A percentile compares a stretch with the other conserved stretches of the same genome.
Conservation (phyloP, 2,329 filamentous ascomycete species). For the Hymenoscyphus fraxineus region DNA sequence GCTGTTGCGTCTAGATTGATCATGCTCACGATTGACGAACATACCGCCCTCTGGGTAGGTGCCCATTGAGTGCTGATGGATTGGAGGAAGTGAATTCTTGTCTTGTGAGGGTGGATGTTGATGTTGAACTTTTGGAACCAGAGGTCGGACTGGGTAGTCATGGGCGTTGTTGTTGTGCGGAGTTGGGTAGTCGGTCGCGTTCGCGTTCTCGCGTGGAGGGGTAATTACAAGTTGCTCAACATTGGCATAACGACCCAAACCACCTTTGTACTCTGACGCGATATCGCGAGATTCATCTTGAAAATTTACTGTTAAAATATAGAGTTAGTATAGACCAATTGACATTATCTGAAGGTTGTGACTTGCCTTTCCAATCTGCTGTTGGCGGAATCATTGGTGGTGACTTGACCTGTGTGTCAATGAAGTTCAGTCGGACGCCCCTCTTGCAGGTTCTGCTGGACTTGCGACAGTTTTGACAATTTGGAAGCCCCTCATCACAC, state of each 20-base stretch:
- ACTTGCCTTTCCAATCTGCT: slow-evolving; percentile 59
- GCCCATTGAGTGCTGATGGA: slow-evolving; percentile 24
- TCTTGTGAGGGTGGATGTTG: slow-evolving; percentile 6
- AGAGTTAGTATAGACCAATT: slow-evolving; percentile 15
- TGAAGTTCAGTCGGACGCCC: slow-evolving; percentile 85
- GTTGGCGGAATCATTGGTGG: slow-evolving; percentile 61
- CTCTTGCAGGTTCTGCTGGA: slow-evolving; percentile 82
- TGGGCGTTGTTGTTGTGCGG: slow-evolving; percentile 29
- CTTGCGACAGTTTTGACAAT: slow-evolving; percentile 78
- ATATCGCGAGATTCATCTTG: slow-evolving; percentile 86
- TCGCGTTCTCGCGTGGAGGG: slow-evolving; percentile 28
- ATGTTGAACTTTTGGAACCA: slow-evolving; percentile 11
- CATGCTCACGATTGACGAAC: slow-evolving; percentile 26
- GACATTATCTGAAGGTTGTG: not conserved
- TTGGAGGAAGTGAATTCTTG: slow-evolving; percentile 32
- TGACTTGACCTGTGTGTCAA: slow-evolving; percentile 70
- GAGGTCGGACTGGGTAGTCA: slow-evolving; percentile 28
- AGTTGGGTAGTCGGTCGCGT: slow-evolving; percentile 27
- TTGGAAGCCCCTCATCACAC: slow-evolving; percentile 69
- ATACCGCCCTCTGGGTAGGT: slow-evolving; percentile 27
- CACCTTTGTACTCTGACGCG: slow-evolving; percentile 84
- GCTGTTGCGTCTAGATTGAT: slow-evolving; percentile 29
- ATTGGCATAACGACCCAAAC: slow-evolving; percentile 66
- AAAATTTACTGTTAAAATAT: slow-evolving; percentile 59
- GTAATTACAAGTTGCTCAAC: slow-evolving; percentile 39